Percentiles rank a stretch among this genome's conserved stretches.
Conservation (phyloP, 768 basidiomycete genomes). For the Trametes elegans region DNA sequence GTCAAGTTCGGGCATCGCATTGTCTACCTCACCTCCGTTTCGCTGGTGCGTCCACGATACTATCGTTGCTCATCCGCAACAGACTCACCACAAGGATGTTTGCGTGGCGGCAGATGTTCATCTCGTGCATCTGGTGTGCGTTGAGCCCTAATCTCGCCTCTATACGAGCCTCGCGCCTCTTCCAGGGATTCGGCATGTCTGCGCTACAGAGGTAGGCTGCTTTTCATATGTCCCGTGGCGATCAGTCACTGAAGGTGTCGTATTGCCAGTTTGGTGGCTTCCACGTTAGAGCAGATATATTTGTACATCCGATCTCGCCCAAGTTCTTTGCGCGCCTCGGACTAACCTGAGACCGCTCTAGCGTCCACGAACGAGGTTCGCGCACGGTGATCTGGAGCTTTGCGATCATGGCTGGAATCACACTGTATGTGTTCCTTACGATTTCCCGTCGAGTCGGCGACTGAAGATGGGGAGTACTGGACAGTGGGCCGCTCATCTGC, state of each 20-base stretch:
- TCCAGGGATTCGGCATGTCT: slow-evolving; percentile 48
- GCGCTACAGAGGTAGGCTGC: slow-evolving; percentile 39
- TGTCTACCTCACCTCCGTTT: slow-evolving; percentile 41
- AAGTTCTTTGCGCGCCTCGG: too few relatives aligned
- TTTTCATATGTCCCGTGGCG: too few relatives aligned
- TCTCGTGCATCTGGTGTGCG: slow-evolving; percentile 45
- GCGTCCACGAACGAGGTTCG: slow-evolving; percentile 44
- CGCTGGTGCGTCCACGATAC: slow-evolving; percentile 30
- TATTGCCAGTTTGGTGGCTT: slow-evolving; percentile 37
- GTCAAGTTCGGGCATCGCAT: slow-evolving; percentile 47
- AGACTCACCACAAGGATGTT: too few relatives aligned
- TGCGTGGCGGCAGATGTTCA: slow-evolving; percentile 40
- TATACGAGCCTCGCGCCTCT: slow-evolving; percentile 41
- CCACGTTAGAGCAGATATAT: slow-evolving; percentile 44
- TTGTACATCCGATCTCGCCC: slow-evolving; percentile 28
- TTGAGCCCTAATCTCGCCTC: slow-evolving; percentile 41
- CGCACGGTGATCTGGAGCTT: slow-evolving; percentile 46
- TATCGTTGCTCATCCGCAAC: too few relatives aligned
- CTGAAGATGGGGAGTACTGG: background rate
- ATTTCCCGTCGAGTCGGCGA: background rate
- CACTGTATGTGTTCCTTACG: slow-evolving; percentile 31
- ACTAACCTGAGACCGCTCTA: slow-evolving; percentile 3
- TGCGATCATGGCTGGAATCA: slow-evolving; percentile 42
- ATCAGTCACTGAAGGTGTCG: too few relatives aligned
- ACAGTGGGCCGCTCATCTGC: slow-evolving; percentile 43